Base-by-base conservation (phyloP, 2,329 filamentous ascomycete genomes). In the Xylaria sp. region DNA sequence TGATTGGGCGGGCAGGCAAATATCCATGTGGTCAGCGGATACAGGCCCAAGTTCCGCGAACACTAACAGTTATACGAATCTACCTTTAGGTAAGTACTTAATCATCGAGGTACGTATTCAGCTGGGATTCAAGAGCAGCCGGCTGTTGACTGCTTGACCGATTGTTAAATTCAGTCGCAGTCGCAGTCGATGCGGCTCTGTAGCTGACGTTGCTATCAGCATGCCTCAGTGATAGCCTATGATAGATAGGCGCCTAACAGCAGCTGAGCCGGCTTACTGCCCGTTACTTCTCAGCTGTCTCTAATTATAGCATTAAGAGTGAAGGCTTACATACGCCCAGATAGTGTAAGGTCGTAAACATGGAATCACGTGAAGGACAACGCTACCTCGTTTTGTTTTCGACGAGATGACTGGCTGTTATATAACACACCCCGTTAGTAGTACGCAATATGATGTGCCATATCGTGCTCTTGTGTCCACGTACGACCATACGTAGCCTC, bases 1-100 rank as follows among this genome's bases (percentile, higher is more conserved):
- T 58, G 52, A 67, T 62, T 62, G 64, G 58, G 20, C n/a, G 13
- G 13, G 12, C 25, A n/a, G 46, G 7, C 36, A 31, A 8, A n/a
- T 28, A 23, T 56, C 52, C 18, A 48, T n/a, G 28, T 48, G 36
- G 51, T 36, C 33, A 56, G 49, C 23, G 23, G 55, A 54, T 54
- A 33, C 51, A 13, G 49, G 25, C 6, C 25, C 20, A 6, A 25
- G 18, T 2, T 25, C 9, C 9, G 25, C 9, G 48, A 28, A 28
- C 28, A 7, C 12, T 41, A 13, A 48, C 28, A 55, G 3, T 55
- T 18, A 15, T 55, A 55, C 52, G 52, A 33, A 55, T 20, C 43
- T 9, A 20, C 39, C n/a, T n/a, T n/a, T 5, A 13, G 12, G 39
- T 43, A 43, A 12, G 41, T 43, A 43, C 1, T 1, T 43, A 43